Base-by-base conservation (phyloP, 805 yeast genomes). In the Jamesozyma gamospora region DNA sequence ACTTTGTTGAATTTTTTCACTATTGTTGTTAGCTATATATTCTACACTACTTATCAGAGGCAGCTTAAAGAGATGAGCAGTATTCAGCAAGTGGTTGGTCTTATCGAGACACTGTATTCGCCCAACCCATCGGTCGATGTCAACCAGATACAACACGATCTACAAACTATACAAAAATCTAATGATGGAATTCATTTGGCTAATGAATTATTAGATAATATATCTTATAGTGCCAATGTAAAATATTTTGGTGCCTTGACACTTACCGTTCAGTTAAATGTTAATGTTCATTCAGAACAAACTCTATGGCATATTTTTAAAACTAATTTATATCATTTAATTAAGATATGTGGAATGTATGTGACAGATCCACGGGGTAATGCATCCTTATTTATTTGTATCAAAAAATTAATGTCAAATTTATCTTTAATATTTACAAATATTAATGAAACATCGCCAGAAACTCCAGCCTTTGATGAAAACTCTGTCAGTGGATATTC, bases 201-300 rank as follows among this genome's bases (percentile, higher is more conserved):
- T 2, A 48, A 50, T 39, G 58, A 51, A 24, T 35, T 60, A 30
- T 36, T 60, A 16, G 36, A 40, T 4, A 42, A 46, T 17, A 41
- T 42, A 2, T 35, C 28, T 3, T 52, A 39, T 34, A 52, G 59
- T 14, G 31, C 54, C 5, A 55, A 59, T 42, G 58, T 53, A 11
- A 50, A 54, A 37, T 60, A 58, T 43, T 60, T 60, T 41, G 65
- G 64, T 38, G 65, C 65, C 2, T 40, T 60, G 29, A 59, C 64
- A 4, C 44, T 56, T 14, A 52, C 65, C 13, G 65, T 60, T 10
- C 64, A 59, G 32, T 39, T 57, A 12, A 55, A 49, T 35, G 44
- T 52, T 1, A 43, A 40, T 34, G 47, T 35, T 3, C 40, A 43
- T 16, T 44, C 50, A 3, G 42, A 42, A 5, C 49, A 45, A 17